phyloP scores from a whole-genome alignment of 2,329 filamentous ascomycete species.

The Chaetomiaceae sp. region DNA sequence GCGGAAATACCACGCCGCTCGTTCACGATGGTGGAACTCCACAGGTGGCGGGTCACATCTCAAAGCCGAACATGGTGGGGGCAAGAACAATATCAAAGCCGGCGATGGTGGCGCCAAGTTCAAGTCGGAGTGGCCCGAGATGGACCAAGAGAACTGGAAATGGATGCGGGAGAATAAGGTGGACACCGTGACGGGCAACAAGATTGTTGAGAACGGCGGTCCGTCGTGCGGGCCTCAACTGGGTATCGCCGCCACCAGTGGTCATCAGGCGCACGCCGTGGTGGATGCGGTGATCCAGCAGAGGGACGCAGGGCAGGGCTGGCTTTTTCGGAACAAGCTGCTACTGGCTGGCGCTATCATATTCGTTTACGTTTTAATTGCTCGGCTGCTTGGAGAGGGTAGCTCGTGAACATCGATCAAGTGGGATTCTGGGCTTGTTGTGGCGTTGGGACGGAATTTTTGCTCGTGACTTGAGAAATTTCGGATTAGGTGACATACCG shows the following conservation, averaged over 20 bases:
- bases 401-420: slow-evolving; percentile 8
- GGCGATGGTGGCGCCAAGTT: slow-evolving; percentile 94
- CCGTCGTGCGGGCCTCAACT: slow-evolving; percentile 47
- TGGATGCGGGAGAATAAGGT: slow-evolving; percentile 85
- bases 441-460: too few species aligned
- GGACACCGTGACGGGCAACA: slow-evolving; percentile 69
- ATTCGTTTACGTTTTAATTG: slow-evolving; percentile 78
- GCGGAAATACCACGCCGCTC: slow-evolving; percentile 69
- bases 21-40: slow-evolving; percentile 93
- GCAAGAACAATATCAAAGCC: slow-evolving; percentile 78
- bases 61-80: slow-evolving; percentile 46
- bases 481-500: too few species aligned
- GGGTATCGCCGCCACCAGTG: slow-evolving; percentile 58
- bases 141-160: slow-evolving; percentile 83
- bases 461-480: too few species aligned
- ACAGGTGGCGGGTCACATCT: slow-evolving; percentile 77
- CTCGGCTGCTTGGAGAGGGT: slow-evolving; percentile 61
- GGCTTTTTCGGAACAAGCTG: slow-evolving; percentile 76
- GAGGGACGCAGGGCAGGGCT: slow-evolving; percentile 77
- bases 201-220: slow-evolving; percentile 40
- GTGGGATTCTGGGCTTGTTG: too few species aligned
- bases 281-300: slow-evolving; percentile 73
- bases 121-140: slow-evolving; percentile 78
- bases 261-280: slow-evolving; percentile 62
- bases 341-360: slow-evolving; percentile 65